phyloP scores from a whole-genome alignment of 2,329 filamentous ascomycete species.

The Fusarium marasasianum region DNA sequence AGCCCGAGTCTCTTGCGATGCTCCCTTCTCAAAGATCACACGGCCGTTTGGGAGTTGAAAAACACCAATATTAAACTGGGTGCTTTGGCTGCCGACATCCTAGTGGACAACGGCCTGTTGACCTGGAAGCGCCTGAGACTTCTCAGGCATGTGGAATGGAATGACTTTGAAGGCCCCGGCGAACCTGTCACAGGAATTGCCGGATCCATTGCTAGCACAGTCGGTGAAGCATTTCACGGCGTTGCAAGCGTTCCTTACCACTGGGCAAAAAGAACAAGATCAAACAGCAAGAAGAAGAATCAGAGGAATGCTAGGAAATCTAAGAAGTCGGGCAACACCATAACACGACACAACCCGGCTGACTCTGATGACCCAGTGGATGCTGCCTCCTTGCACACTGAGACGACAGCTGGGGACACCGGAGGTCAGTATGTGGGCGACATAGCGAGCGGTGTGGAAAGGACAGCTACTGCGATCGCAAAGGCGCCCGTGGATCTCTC shows the following conservation, averaged over 20 bases:
- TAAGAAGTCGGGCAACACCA: neutral
- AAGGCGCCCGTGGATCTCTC: constrained; percentile 69
- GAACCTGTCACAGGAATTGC: constrained; percentile 75
- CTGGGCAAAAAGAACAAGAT: constrained; percentile 66
- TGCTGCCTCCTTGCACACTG: constrained; percentile 16
- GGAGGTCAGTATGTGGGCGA: constrained; percentile 58
- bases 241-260: constrained; percentile 71
- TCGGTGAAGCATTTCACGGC: constrained; percentile 69
- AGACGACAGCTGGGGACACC: constrained; percentile 29
- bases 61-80: constrained; percentile 68
- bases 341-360: neutral
- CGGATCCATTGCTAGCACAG: constrained; percentile 67
- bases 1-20: constrained; percentile 69
- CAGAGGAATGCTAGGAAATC: constrained; percentile 1
- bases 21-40: constrained; percentile 68
- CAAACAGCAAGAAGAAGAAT: constrained; percentile 47
- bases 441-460: constrained; percentile 61
- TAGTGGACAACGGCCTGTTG: constrained; percentile 69
- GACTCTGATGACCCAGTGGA: constrained; percentile 6
- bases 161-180: constrained; percentile 79
- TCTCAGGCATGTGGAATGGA: constrained; percentile 76
- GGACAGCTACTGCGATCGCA: constrained; percentile 61
- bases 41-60: constrained; percentile 74
- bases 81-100: constrained; percentile 70
- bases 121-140: constrained; percentile 71